Evolutionary conservation across 148 eudicot genomes (phyloP).

Genomic region (Silene latifolia): DNA sequence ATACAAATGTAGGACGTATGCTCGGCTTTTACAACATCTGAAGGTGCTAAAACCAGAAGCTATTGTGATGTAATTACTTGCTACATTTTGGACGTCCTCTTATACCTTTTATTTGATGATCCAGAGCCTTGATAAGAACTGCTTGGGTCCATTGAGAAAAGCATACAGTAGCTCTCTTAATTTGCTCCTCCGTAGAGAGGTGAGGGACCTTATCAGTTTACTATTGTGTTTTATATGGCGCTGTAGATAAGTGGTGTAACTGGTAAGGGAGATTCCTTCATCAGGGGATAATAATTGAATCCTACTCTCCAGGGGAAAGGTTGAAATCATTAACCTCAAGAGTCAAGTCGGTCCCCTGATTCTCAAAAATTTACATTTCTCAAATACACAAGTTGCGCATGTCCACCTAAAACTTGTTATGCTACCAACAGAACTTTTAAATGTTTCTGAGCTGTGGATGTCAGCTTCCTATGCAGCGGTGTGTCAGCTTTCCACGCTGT

Average conservation of each 20-base stretch:
- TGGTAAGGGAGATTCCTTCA: not conserved
- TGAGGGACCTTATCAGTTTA: constrained; percentile 27
- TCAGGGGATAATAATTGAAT: no score
- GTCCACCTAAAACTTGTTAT: no score
- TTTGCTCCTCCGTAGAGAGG: constrained; percentile 91
- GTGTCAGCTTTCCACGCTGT: not conserved
- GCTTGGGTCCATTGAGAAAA: constrained; percentile 80
- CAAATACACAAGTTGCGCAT: not conserved
- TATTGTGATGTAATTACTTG: not conserved
- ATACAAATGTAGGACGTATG: constrained; percentile 92
- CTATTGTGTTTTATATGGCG: not conserved
- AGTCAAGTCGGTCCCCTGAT: not conserved
- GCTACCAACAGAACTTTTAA: not conserved
- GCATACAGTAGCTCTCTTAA: constrained; percentile 91
- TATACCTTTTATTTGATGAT: constrained; percentile 12
- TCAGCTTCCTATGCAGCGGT: not conserved
- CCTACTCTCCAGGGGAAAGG: not conserved
- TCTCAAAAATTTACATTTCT: not conserved
- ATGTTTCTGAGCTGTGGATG: not conserved
- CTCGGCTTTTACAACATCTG: constrained; percentile 90
- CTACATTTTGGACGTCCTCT: not conserved
- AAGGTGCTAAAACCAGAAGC: constrained; percentile 44
- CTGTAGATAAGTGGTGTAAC: not conserved
- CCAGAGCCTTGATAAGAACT: constrained; percentile 80
- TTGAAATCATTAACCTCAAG: not conserved